Base-by-base conservation (phyloP, 805 yeast species). In the Candida mattraensis region DNA sequence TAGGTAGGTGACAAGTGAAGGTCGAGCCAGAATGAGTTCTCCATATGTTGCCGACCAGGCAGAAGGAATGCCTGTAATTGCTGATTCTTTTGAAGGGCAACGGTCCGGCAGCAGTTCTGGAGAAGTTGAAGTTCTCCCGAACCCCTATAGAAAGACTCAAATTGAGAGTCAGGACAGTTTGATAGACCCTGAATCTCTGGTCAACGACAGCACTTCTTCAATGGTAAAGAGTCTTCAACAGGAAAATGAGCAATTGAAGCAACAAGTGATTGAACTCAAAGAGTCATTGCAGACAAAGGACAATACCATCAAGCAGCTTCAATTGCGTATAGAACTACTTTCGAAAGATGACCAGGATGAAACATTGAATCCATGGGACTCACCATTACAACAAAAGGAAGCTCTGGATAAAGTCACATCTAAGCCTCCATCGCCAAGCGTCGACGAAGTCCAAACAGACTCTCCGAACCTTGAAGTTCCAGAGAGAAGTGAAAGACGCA, bases 401-500 rank as follows among this genome's bases (percentile, higher is more conserved):
- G 24, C 33, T 1, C 28, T 50, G 9, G 53, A 48, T 19, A 43
- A 33, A 24, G 31, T 24, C 9, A 27, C 48, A n/a, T 38, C 45
- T 17, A 33, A 30, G 15, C 16, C 42, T 7, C 42, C 44, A 11
- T 19, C 48, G 5, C 37, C 39, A n/a, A 11, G 14, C 18, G 11
- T 25, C 15, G 35, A 34, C 15, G 18, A 41, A 4, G 27, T 30
- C 8, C 33, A 28, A 12, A 30, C 38, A 11, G 34, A 30, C n/a
- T 19, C 28, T 18, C 39, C 45, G 9, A 24, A 25, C 18, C 40
- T 48, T 14, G 48, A 47, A 19, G 38, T 56, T n/a, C 62, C 62
- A 5, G 50, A 48, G 31, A 45, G 62, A 35, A 54, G 50, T 30
- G 53, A 51, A 34, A 41, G 51, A 4, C 42, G 58, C 23, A 40